A percentile compares a stretch with the other conserved stretches of the same genome.
Evolutionary conservation across 805 yeast species (phyloP).

Genomic region (Yamadazyma sp.): DNA sequence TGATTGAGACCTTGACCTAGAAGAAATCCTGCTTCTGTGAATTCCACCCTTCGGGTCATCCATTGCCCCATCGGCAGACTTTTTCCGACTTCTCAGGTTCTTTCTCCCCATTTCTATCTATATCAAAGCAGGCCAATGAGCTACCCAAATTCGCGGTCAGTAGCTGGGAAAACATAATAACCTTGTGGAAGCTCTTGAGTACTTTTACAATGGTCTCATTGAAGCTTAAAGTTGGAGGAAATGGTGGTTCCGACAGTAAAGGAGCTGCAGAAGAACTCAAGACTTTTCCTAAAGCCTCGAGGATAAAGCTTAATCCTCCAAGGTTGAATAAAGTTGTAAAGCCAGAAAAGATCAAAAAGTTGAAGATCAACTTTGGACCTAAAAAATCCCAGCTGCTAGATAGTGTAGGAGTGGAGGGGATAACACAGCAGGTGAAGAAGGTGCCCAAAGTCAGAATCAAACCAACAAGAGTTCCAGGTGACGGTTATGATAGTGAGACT

Average conservation of each 20-base stretch:
- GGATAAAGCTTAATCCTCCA: conserved; percentile 24
- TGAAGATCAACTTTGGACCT: conserved; percentile 20
- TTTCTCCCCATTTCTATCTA: conserved; percentile 7
- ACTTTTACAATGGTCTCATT: conserved; percentile 11
- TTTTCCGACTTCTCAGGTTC: not conserved
- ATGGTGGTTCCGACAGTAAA: not conserved
- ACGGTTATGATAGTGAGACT: conserved; percentile 95
- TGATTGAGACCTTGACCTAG: conserved; percentile 4
- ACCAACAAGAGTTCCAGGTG: conserved; percentile 77
- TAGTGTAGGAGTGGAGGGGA: conserved; percentile 8
- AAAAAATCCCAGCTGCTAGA: conserved; percentile 10
- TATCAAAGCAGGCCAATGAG: not conserved
- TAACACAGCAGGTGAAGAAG: conserved; percentile 12
- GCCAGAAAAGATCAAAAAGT: conserved; percentile 24
- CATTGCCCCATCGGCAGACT: not conserved
- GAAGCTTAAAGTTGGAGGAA: conserved; percentile 22
- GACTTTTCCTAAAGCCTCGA: conserved; percentile 8
- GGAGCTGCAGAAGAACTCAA: not conserved
- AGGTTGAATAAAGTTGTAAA: conserved; percentile 11
- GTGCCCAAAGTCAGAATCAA: conserved; percentile 53
- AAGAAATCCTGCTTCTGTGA: not conserved
- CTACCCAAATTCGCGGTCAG: conserved; percentile 2
- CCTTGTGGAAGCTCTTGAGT: too few species aligned
- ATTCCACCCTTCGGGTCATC: not conserved
- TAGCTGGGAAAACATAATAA: too few species aligned